A percentile compares a stretch with the other conserved stretches of the same genome.
phyloP scores from a whole-genome alignment of 345 rosid species.

The Lenwebbia sp. region DNA sequence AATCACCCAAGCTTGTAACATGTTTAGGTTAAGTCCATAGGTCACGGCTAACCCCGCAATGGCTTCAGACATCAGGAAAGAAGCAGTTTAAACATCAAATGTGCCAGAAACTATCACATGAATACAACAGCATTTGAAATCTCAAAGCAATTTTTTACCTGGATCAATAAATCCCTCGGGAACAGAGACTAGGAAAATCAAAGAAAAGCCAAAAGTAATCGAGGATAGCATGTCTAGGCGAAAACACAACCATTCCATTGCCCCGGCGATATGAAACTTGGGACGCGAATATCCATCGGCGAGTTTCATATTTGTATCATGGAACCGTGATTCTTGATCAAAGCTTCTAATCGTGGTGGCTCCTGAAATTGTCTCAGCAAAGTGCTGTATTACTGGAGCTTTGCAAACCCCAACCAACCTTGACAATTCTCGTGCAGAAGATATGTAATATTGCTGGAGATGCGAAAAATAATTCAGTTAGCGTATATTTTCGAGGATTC shows the following conservation, averaged over 20 bases:
- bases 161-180: slow-evolving; percentile 60
- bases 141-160: slow-evolving; percentile 16
- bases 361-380: slow-evolving; percentile 77
- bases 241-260: slow-evolving; percentile 84
- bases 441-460: slow-evolving; percentile 57
- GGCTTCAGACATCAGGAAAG: slow-evolving; percentile 18
- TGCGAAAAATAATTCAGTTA: background rate
- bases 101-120: background rate
- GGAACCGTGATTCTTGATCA: slow-evolving; percentile 63
- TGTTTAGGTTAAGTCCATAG: slow-evolving; percentile 71
- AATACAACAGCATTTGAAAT: background rate
- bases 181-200: slow-evolving; percentile 51
- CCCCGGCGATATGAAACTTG: slow-evolving; percentile 42
- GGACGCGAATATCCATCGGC: slow-evolving; percentile 63
- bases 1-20: slow-evolving; percentile 53
- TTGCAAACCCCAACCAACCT: slow-evolving; percentile 67
- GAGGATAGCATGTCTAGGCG: slow-evolving; percentile 65
- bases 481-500: background rate
- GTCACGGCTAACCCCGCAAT: slow-evolving; percentile 84
- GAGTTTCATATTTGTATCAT: slow-evolving; percentile 42
- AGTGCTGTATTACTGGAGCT: slow-evolving; percentile 81
- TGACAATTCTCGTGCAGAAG: slow-evolving; percentile 65
- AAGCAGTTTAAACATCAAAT: background rate
- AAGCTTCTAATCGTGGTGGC: slow-evolving; percentile 75
- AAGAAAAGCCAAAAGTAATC: slow-evolving; percentile 57